Conservation (phyloP, 1,284 basidiomycete species). For the Porphyrellus sp. region DNA sequence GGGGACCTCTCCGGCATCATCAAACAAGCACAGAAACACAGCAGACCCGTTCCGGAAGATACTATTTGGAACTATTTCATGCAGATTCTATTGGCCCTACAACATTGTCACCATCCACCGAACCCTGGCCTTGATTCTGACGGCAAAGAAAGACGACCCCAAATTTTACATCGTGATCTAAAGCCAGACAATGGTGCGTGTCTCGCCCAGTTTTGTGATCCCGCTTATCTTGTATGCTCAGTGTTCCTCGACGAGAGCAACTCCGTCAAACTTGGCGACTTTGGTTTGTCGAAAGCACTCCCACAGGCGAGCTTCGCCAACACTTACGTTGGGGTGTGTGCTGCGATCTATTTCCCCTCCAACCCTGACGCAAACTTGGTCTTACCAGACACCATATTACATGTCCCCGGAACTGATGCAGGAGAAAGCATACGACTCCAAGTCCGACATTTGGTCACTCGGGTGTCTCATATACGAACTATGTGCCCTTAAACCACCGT, state of each 20-base stretch:
- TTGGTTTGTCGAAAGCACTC: slow-evolving; percentile 92
- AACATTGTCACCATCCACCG: slow-evolving; percentile 86
- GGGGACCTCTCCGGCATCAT: slow-evolving; percentile 89
- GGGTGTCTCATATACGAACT: slow-evolving; percentile 96
- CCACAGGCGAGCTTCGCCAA: slow-evolving; percentile 84
- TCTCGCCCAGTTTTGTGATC: not conserved
- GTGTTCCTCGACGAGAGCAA: slow-evolving; percentile 82
- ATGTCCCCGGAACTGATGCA: slow-evolving; percentile 98
- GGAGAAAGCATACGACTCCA: slow-evolving; percentile 94
- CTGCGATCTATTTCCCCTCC: not conserved
- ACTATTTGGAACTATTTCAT: slow-evolving; percentile 94
- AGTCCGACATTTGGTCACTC: slow-evolving; percentile 97
- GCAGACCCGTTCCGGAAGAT: slow-evolving; percentile 80
- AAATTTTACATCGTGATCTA: slow-evolving; percentile 90
- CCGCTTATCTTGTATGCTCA: slow-evolving; percentile 31
- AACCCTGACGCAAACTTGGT: not conserved
- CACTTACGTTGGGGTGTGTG: slow-evolving; percentile 91
- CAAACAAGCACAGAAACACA: slow-evolving; percentile 68
- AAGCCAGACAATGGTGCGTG: slow-evolving; percentile 93
- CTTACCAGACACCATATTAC: slow-evolving; percentile 86
- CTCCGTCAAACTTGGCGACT: slow-evolving; percentile 91
- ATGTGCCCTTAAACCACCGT: slow-evolving; percentile 87
- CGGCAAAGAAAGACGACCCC: slow-evolving; percentile 53
- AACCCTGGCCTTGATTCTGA: slow-evolving; percentile 45
- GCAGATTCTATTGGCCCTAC: slow-evolving; percentile 87